phyloP scores from a whole-genome alignment of 176 grass and related monocot species.

The Themeda triandra region DNA sequence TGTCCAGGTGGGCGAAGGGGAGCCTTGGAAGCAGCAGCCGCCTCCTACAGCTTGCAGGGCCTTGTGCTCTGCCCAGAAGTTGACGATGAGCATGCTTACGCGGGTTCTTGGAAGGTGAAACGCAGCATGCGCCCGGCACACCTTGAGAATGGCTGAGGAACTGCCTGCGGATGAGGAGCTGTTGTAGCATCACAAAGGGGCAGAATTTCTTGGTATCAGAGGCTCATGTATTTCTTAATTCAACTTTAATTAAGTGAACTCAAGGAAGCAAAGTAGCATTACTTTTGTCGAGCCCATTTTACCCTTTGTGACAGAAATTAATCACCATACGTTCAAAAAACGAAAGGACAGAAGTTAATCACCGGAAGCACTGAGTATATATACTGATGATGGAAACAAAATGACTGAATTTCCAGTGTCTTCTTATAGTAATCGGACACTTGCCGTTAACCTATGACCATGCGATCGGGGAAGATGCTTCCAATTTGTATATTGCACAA shows the following conservation, averaged over 20 bases:
- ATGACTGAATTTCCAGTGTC: not conserved
- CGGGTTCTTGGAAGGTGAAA: slow-evolving; percentile 52
- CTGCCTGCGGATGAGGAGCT: not conserved
- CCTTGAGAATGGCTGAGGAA: not conserved
- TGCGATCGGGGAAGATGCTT: slow-evolving; percentile 35
- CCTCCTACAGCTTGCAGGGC: not conserved
- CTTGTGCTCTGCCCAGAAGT: slow-evolving; percentile 29
- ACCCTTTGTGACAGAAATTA: no score
- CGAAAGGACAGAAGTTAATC: no score
- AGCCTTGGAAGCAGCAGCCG: slow-evolving; percentile 25
- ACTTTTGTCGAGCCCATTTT: not conserved
- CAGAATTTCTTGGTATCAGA: not conserved
- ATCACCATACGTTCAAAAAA: no score
- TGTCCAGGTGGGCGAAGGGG: not conserved
- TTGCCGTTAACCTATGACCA: slow-evolving; percentile 22
- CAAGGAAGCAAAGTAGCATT: not conserved
- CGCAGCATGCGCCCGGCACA: not conserved
- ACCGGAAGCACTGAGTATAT: no score
- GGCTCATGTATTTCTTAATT: not conserved
- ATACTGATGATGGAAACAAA: no score
- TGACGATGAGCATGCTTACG: slow-evolving; percentile 24
- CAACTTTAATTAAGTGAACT: not conserved
- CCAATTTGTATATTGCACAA: slow-evolving; percentile 17
- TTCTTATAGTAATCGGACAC: not conserved
- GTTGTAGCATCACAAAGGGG: slow-evolving; percentile 18